Base-by-base conservation (phyloP, 768 basidiomycete genomes). In the Symmetrospora coprosmae region DNA sequence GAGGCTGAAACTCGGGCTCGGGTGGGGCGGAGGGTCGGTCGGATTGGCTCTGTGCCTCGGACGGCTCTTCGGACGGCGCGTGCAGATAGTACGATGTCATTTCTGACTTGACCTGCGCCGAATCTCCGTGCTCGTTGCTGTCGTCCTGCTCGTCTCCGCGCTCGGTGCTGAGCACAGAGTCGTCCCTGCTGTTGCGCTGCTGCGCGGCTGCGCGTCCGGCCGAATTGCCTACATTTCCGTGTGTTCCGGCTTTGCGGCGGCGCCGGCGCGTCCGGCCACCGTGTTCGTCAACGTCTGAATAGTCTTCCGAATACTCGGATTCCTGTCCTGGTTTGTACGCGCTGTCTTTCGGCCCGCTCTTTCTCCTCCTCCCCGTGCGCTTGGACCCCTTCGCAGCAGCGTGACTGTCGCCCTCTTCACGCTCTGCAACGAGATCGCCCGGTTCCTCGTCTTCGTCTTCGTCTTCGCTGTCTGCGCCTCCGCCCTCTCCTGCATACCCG, bases 221-320 rank as follows among this genome's bases (percentile, higher is more conserved):
- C 21, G 49, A 30, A 50, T 50, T 31, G 4, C 27, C 45, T 16
- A 25, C 28, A 33, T 50, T 50, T 28, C 9, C 8, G 11, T 19
- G 14, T 27, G 39, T 25, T 50, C 19, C 1, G 50, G 37, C 31
- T 28, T 21, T 35, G 16, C 55, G 63, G 38, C 61, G 50, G 47
- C 49, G 61, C 50, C 63, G 25, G 48, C 60, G 55, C 48, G 38
- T 14, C 38, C 45, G 7, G 43, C 23, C 19, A 56, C 38, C 16
- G 51, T 41, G 13, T 41, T 39, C 40, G 62, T 60, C 64, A 48
- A n/a, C 46, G 43, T 64, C 56, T 39, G 63, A 60, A 13, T 62
- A 30, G 11, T 66, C 59, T 2, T 64, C 59, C 6, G 8, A 5
- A 31, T 60, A 38, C 23, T 60, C 41, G 19, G 61, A 60, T 6